Base-by-base conservation (phyloP, 768 basidiomycete genomes). In the Trametes maxima region DNA sequence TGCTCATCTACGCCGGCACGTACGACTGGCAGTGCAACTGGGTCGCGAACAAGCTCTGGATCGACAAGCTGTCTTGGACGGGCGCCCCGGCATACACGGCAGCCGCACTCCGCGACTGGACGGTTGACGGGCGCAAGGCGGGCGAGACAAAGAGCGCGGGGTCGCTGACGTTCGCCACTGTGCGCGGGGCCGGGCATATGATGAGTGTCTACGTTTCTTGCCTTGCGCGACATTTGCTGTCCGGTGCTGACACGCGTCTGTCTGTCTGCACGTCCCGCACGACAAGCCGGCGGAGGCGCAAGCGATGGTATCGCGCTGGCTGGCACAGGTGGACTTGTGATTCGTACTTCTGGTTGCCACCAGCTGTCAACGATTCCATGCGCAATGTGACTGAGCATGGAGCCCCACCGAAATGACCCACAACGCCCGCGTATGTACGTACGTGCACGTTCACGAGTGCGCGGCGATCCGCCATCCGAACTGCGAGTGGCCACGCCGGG, bases 11-110 rank as follows among this genome's bases (percentile, higher is more conserved):
- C 64, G 86, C 86, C 0, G 89, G 89, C 19, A 87, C 84, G 45
- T 87, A 86, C 64, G 88, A 90, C 67, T 90, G 88, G 87, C 87
- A 87, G 62, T 92, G 89, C 69, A 90, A 91, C 69, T 89, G 85
- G 84, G 74, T 90, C 28, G 86, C 87, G 16, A 94, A 93, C 73
- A 84, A 84, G 68, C 77, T 84, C 43, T 93, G 92, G 92, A 83
- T 87, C 7, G 82, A 90, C 51, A 77, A 81, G 60, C 76, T 94
- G 52, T 82, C 87, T 54, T 93, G 92, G 92, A 82, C 81, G 47
- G 88, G 88, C 2, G 73, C 78, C 48, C 76, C 77, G 42, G 80
- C 68, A 6, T 92, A 87, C 72, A 72, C 70, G 2, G 68, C 65
- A 16, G 77, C 77, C 16, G 73, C 78, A 24, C 81, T 85, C 77